Conservation (phyloP, 192 early-diverging fungal genomes). For the Umbelopsis sp. region DNA sequence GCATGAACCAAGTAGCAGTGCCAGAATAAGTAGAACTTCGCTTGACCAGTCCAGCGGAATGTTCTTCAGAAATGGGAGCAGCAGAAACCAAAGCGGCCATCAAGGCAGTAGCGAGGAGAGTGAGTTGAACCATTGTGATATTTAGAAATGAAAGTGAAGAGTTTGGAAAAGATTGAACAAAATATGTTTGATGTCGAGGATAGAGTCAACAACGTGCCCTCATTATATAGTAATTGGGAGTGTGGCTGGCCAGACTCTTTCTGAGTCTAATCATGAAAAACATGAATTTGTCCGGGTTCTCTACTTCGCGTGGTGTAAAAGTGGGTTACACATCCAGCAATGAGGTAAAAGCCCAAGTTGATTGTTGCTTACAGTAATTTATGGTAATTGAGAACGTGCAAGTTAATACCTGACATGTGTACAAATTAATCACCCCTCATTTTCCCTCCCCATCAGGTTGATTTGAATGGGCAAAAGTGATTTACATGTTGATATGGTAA, state of each 20-base stretch:
- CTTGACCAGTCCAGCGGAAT: background rate
- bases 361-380: background rate
- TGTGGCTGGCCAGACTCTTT: no score
- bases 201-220: background rate
- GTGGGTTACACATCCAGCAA: background rate
- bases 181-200: background rate
- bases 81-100: background rate
- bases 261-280: no score
- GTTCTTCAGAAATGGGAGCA: background rate
- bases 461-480: background rate
- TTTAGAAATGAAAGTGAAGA: background rate
- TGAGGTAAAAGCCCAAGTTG: background rate
- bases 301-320: background rate
- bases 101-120: background rate
- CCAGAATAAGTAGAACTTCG: conserved; percentile 20
- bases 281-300: no score
- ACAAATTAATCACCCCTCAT: background rate
- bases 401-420: background rate
- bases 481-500: background rate
- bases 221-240: conserved; percentile 3
- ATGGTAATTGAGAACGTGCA: conserved; percentile 1
- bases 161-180: background rate
- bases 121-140: background rate
- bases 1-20: conserved; percentile 43
- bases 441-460: background rate